Evolutionary conservation across 2,329 filamentous ascomycete species (phyloP), one percentile per base, ranked within the genome.

Genomic region (Fusarium sp.): DNA sequence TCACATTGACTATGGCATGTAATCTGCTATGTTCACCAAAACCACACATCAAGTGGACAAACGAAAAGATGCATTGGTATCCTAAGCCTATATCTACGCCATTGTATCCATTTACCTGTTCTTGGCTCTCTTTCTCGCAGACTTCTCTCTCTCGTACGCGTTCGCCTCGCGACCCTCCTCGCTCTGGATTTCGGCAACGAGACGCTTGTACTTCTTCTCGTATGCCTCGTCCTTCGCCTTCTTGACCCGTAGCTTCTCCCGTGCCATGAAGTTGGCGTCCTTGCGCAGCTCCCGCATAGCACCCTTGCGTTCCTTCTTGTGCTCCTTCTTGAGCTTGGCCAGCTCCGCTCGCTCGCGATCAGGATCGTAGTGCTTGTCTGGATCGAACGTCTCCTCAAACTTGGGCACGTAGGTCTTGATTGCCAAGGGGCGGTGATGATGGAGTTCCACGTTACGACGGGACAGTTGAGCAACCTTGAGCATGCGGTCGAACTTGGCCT

Each of bases 351-450:
- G 92, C 80, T 97, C 94, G 72, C 91, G 91, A 81, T 99, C 92
- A 2, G 94, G 94, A 77, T 99, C 97, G 87, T 99, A 98, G 86
- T 98, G 96, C 83, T 94, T 95, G 83, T 92, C 89, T 5, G 96
- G 96, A 79, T 97, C 96, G 87, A 94, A 99, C 60, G 88, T 87
- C 78, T 98, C 95, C 82, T 98, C 96, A 82, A 98, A 99, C 80
- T 97, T 97, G 80, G 96, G 96, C 46, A 98, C 89, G 61, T 88
- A 91, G 10, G 89, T 90, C 80, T 95, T 94, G 84, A 98, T 97
- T 23, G 96, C 91, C 5, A 97, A 86, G 0, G 94, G 93, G 1
- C 88, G 87, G 84, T 99, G 96, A 80, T 96, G 88, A 82, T 99
- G 96, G 5, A 99, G 88, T 74, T 93, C 88, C 29, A 98, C 88